Evolutionary conservation across 1,139 yeast genomes (phyloP).

Genomic region (Debaryomyces fabryi): DNA sequence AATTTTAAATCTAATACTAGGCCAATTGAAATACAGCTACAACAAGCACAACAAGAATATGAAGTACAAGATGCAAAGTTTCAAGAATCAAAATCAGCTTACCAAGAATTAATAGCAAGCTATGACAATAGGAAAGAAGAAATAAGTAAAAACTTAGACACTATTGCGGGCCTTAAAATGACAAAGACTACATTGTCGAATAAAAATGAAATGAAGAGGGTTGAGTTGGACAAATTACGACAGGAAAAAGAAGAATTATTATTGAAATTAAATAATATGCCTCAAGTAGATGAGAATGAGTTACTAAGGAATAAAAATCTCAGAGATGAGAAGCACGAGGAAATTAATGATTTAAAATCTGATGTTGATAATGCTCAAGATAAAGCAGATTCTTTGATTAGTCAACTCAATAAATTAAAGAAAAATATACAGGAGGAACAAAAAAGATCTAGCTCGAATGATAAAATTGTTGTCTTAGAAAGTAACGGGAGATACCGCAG

Average conservation of each 20-base stretch:
- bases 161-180: slow-evolving; percentile 22
- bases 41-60: slow-evolving; percentile 12
- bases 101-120: neutral
- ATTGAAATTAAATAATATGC: slow-evolving; percentile 15
- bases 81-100: neutral
- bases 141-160: slow-evolving; percentile 21
- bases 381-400: slow-evolving; percentile 22
- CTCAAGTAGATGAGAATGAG: slow-evolving; percentile 21
- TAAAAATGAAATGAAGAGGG: slow-evolving; percentile 25
- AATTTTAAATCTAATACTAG: slow-evolving; percentile 29
- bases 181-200: slow-evolving; percentile 20
- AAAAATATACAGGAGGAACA: slow-evolving; percentile 21
- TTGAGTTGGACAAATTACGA: slow-evolving; percentile 25
- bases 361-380: slow-evolving; percentile 23
- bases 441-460: slow-evolving; percentile 47
- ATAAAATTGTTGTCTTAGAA: slow-evolving; percentile 50
- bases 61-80: neutral
- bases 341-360: slow-evolving; percentile 16
- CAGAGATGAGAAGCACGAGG: slow-evolving; percentile 18
- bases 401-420: slow-evolving; percentile 22
- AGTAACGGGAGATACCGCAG: slow-evolving; percentile 25
- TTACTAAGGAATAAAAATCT: slow-evolving; percentile 16
- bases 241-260: slow-evolving; percentile 19
- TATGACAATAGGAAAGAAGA: slow-evolving; percentile 14
- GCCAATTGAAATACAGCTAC: slow-evolving; percentile 33